Conservation (phyloP, 352 stramenopile species). For the Plasmopara halstedii region DNA sequence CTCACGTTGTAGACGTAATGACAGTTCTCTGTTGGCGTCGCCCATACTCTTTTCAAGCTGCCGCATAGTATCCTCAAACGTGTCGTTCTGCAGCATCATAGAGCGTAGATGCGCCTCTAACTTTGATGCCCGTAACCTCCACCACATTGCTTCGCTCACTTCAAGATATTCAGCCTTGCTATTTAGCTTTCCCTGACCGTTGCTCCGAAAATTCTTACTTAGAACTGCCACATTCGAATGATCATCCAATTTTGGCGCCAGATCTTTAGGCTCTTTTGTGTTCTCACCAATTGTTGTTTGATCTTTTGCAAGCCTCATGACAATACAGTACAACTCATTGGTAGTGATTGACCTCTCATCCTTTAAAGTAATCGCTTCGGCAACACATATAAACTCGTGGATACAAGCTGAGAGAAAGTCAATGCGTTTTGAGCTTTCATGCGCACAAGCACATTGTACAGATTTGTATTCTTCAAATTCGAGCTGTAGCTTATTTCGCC, state of each 20-base stretch:
- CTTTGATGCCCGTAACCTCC: constrained; percentile 24
- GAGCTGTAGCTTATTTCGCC: constrained; percentile 16
- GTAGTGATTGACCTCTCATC: constrained; percentile 14
- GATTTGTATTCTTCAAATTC: constrained; percentile 33
- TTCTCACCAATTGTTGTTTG: not conserved
- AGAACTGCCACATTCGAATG: not conserved
- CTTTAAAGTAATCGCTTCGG: constrained; percentile 7
- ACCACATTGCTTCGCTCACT: constrained; percentile 12
- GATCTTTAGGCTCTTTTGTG: not conserved
- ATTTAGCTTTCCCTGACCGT: not conserved
- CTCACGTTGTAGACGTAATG: constrained; percentile 24
- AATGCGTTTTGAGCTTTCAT: constrained; percentile 35
- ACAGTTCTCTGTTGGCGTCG: constrained; percentile 28
- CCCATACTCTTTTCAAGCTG: constrained; percentile 35
- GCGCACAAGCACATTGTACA: constrained; percentile 9
- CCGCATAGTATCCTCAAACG: constrained; percentile 37
- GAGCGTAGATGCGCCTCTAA: constrained; percentile 33
- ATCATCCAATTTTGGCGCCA: not conserved
- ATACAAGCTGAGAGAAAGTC: constrained; percentile 38
- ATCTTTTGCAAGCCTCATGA: constrained; percentile 26
- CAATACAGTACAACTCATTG: constrained; percentile 30
- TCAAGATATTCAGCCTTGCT: not conserved
- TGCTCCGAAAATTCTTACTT: not conserved
- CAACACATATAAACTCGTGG: constrained; percentile 27
- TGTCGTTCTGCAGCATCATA: constrained; percentile 31